Evolutionary conservation across 2,329 filamentous ascomycete species (phyloP), one percentile per base, ranked within the genome.

Genomic region (Teratosphaeriaceae sp.): DNA sequence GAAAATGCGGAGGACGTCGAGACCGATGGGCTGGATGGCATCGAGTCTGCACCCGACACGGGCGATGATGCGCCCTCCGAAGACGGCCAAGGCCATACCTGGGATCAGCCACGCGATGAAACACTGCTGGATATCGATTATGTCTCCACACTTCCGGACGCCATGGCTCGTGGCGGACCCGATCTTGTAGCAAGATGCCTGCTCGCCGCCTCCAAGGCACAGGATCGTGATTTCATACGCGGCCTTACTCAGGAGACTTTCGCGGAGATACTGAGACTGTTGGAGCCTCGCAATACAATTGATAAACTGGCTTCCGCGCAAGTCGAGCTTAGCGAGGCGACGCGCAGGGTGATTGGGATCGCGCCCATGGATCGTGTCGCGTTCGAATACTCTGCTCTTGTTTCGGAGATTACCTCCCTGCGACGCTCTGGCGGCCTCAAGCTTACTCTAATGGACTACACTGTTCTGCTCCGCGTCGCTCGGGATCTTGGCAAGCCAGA

Each of bases 201-300:
- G 12, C 47, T 50, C 22, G 47, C 52, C 12, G 54, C 53, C 21
- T 26, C 48, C n/a, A 41, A 44, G 15, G 42, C 40, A 8, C 42
- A 61, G 6, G 55, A 65, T 29, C 21, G 45, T 16, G 48, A 54
- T 7, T 61, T 57, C 40, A 45, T 66, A 20, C 37, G 30, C 16
- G 55, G 52, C 4, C 58, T 88, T 18, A 71, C 81, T 0, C 60
- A 69, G 1, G 66, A 72, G 1, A 73, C 73, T 1, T 80, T 88
- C 55, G 77, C 79, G 1, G 79, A 84, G 49, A 73, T 84, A 8
- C 60, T 89, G 22, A 72, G 73, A 24, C 69, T 72, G 4, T 62
- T 88, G 7, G 79, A 85, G 44, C 82, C 84, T 0, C 54, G 62
- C 19, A 61, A 73, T 49, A 72, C 76, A 46, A 51, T 78, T 30